phyloP scores from a whole-genome alignment of 495 filamentous ascomycete species.

The Aspergillus nanangensis region DNA sequence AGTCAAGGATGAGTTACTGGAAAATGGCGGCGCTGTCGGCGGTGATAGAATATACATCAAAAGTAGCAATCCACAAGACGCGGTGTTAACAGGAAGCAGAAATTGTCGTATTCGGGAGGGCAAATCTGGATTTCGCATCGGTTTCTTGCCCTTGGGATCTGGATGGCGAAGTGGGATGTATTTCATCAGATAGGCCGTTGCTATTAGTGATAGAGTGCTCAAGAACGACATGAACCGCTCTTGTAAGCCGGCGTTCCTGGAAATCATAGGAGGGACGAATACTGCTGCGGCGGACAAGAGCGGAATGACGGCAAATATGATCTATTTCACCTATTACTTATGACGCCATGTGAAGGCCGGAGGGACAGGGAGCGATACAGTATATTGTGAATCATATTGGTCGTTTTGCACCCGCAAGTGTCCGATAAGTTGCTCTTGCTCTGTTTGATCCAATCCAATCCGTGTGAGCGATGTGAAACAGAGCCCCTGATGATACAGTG shows the following conservation, averaged over 20 bases:
- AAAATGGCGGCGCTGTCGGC: constrained; percentile 7
- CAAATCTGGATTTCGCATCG: constrained; percentile 11
- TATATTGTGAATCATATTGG: constrained; percentile 54
- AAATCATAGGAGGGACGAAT: constrained; percentile 50
- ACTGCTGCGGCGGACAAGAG: constrained; percentile 42
- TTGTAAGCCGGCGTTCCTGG: constrained; percentile 11
- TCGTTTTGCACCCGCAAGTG: constrained; percentile 53
- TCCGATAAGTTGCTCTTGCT: constrained; percentile 68
- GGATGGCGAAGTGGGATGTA: constrained; percentile 22
- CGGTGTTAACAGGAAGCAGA: constrained; percentile 22
- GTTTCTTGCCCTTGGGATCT: constrained; percentile 30
- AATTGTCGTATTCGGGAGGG: constrained; percentile 5
- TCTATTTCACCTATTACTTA: not conserved
- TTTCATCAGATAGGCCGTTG: constrained; percentile 51
- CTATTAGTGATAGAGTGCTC: constrained; percentile 52
- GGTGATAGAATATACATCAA: constrained; percentile 16
- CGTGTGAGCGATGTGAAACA: too few relatives aligned
- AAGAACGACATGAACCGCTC: constrained; percentile 48
- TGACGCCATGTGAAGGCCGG: not conserved
- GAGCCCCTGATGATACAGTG: too few relatives aligned
- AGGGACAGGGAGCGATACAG: constrained; percentile 35
- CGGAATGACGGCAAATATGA: constrained; percentile 34
- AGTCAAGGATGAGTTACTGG: constrained; percentile 14
- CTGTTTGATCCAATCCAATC: too few relatives aligned
- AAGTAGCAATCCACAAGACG: constrained; percentile 21